Percentiles rank a stretch among this genome's conserved stretches.
These are phyloP conservation scores for Chaetomium olivaceum DNA, from an alignment of 2,329 filamentous ascomycete genomes.

Conservation along the genomic window DNA sequence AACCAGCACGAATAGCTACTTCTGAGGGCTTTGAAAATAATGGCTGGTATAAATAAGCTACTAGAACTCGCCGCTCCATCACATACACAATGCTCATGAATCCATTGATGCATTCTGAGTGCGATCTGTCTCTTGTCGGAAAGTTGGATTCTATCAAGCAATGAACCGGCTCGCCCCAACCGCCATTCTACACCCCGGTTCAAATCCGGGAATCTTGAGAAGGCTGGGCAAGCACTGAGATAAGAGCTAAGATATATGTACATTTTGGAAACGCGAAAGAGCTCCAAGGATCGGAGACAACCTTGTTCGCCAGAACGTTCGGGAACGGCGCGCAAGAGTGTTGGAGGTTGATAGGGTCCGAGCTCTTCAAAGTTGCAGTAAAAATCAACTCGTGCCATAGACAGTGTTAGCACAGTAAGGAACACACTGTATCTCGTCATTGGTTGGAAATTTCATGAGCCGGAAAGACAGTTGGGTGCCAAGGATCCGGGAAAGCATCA, in stretches of 20 bases:
- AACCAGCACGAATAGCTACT: no score
- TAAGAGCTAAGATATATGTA: background rate
- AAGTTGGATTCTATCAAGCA: background rate
- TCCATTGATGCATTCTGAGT: background rate
- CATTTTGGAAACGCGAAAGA: background rate
- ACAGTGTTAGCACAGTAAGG: conserved; percentile 15
- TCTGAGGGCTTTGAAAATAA: background rate
- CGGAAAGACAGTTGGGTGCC: conserved; percentile 21
- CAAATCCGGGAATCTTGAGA: background rate
- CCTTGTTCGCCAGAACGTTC: background rate
- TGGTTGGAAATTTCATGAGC: conserved; percentile 27
- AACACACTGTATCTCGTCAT: conserved; percentile 23
- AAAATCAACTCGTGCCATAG: background rate
- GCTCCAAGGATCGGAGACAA: background rate
- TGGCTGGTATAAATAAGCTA: background rate
- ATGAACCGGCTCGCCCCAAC: background rate
- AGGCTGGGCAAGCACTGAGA: background rate
- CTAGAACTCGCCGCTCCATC: background rate
- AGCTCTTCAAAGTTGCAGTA: background rate
- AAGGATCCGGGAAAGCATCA: conserved; percentile 27
- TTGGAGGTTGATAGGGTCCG: conserved; percentile 6
- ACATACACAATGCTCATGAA: background rate
- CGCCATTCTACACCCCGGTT: background rate
- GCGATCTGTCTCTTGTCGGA: background rate
- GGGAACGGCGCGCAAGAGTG: background rate